Conservation (phyloP, 345 rosid species). For the Turritis glabra region DNA sequence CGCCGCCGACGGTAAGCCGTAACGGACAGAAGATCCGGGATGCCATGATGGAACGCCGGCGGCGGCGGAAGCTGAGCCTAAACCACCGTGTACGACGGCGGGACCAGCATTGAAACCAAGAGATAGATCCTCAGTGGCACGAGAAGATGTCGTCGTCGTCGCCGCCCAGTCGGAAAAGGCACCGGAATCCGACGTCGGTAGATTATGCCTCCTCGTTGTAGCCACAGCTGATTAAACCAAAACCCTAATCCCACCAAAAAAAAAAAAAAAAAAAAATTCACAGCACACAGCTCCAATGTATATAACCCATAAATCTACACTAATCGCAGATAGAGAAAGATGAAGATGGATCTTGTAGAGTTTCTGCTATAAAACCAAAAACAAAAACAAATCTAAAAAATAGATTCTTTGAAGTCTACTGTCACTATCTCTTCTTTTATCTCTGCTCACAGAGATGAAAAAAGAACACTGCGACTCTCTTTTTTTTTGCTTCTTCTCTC, state of each 20-base stretch:
- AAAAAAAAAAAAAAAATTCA: background rate
- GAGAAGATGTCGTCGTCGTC: slow-evolving; percentile 58
- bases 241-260: slow-evolving; percentile 30
- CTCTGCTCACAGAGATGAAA: slow-evolving; percentile 18
- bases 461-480: slow-evolving; percentile 26
- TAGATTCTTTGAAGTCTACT: slow-evolving; percentile 8
- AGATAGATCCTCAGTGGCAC: slow-evolving; percentile 83
- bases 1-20: slow-evolving; percentile 49
- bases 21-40: slow-evolving; percentile 49
- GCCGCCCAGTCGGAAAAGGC: slow-evolving; percentile 92
- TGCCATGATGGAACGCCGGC: slow-evolving; percentile 58
- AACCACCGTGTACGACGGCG: slow-evolving; percentile 40
- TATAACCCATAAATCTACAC: background rate
- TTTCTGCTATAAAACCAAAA: background rate
- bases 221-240: slow-evolving; percentile 72
- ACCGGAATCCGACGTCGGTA: slow-evolving; percentile 74
- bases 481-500: slow-evolving; percentile 16
- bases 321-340: slow-evolving; percentile 5
- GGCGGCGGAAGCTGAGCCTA: slow-evolving; percentile 40
- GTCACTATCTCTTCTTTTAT: slow-evolving; percentile 8
- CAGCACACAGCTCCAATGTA: slow-evolving; percentile 13
- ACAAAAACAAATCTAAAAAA: background rate
- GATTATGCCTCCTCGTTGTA: slow-evolving; percentile 82
- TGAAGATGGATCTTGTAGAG: slow-evolving; percentile 22
- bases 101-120: slow-evolving; percentile 96